Conservation (phyloP, 495 filamentous ascomycete genomes). For the Penicillium herquei region DNA sequence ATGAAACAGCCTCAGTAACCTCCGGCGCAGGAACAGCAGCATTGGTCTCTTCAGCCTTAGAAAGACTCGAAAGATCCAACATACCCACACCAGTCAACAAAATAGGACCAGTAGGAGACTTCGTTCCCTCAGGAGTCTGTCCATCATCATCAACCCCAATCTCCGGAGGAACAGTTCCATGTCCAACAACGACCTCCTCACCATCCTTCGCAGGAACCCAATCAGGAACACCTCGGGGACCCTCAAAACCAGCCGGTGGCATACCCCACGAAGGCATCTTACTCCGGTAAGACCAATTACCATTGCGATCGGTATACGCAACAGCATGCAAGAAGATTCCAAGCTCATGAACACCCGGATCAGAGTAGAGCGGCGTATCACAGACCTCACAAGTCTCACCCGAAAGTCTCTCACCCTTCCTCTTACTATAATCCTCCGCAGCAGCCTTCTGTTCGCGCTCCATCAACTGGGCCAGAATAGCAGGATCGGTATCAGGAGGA, state of each 20-base stretch:
- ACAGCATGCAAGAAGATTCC: constrained; percentile 91
- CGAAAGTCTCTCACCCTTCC: constrained; percentile 83
- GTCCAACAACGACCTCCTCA: constrained; percentile 37
- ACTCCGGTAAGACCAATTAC: constrained; percentile 84
- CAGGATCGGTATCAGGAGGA: constrained; percentile 38
- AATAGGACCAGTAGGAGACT: constrained; percentile 10
- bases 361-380: constrained; percentile 84
- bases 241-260: constrained; percentile 63
- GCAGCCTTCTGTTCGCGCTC: constrained; percentile 73
- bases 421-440: constrained; percentile 78
- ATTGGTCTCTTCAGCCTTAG: neutral
- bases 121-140: neutral
- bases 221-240: constrained; percentile 53
- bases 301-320: constrained; percentile 77
- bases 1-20: neutral
- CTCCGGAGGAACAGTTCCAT: constrained; percentile 33
- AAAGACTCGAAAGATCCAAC: constrained; percentile 12
- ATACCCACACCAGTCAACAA: constrained; percentile 22
- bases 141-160: constrained; percentile 22
- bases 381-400: constrained; percentile 79
- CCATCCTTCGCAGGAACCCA: constrained; percentile 36
- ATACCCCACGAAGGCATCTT: constrained; percentile 82
- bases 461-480: constrained; percentile 43
- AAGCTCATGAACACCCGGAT: constrained; percentile 85
- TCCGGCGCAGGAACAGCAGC: neutral